Evolutionary conservation across 106 monocot genomes (phyloP), one percentile per base, ranked within the genome.

Genomic region (Gastrodia elata): DNA sequence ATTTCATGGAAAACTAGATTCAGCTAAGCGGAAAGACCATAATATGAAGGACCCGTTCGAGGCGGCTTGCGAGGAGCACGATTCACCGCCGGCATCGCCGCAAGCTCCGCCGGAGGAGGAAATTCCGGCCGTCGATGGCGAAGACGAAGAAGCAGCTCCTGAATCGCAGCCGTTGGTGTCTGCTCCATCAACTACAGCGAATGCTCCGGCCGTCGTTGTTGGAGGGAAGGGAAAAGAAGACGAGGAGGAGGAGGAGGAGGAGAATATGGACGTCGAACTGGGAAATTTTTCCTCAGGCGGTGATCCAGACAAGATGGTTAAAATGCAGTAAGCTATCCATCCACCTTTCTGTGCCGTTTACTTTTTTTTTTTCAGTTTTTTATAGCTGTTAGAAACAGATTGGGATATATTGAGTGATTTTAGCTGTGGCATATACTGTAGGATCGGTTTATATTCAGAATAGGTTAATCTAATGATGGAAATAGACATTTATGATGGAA

Each of bases 21-120:
- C n/a, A n/a, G n/a, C n/a, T n/a, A n/a, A n/a, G n/a, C n/a, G n/a
- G n/a, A n/a, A n/a, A n/a, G n/a, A n/a, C n/a, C n/a, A n/a, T n/a
- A 30, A 61, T 0, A 95, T 91, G 91, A 96, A 92, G 78, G 92
- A 96, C 61, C 95, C 95, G 18, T 95, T 95, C 80, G 95, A 95
- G 77, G 91, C 95, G 20, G 83, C 82, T 28, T 80, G 67, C 37
- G 89, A 93, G 76, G 84, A 95, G 75, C 84, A 88, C 59, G 92
- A 92, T 16, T 86, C 92, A 26, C 91, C 89, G 76, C 91, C 91
- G 71, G 91, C 89, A 59, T 91, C 95, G 6, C 94, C 91, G 25
- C 30, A 43, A 14, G 76, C 64, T 2, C 80, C 76, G 7, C 71
- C 75, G 38, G 84, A 91, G 55, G 91, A 84, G 65, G 88, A 84